phyloP scores from a whole-genome alignment of 352 stramenopile species.

The Pythium sp. region DNA sequence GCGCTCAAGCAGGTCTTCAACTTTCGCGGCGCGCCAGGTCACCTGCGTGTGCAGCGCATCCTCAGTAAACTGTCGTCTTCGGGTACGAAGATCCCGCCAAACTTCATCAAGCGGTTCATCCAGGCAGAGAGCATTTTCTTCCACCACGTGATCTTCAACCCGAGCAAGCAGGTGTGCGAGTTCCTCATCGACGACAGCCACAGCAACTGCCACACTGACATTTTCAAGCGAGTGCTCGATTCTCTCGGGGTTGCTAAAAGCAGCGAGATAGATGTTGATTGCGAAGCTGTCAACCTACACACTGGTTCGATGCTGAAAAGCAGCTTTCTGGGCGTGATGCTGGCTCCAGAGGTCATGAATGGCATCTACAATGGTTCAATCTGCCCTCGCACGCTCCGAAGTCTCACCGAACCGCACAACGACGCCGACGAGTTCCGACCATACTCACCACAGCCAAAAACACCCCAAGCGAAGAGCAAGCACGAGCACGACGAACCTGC shows the following conservation, averaged over 20 bases:
- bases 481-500: background rate
- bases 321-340: conserved; percentile 45
- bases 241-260: conserved; percentile 30
- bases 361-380: conserved; percentile 47
- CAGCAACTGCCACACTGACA: conserved; percentile 47
- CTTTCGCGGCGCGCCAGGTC: conserved; percentile 52
- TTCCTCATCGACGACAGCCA: conserved; percentile 51
- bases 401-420: conserved; percentile 2
- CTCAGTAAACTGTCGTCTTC: conserved; percentile 55
- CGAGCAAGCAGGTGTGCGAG: conserved; percentile 35
- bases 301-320: conserved; percentile 20
- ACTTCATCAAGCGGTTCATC: conserved; percentile 54
- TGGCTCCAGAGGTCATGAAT: conserved; percentile 32
- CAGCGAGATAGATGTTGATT: conserved; percentile 1
- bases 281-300: conserved; percentile 28
- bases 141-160: conserved; percentile 77
- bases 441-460: background rate
- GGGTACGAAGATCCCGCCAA: conserved; percentile 40
- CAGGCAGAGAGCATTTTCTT: conserved; percentile 76
- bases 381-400: conserved; percentile 34
- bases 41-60: conserved; percentile 59
- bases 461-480: background rate
- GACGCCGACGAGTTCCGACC: conserved; percentile 13
- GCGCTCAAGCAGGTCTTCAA: conserved; percentile 74
- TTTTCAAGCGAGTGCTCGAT: conserved; percentile 36